Evolutionary conservation across 257 asterid species (phyloP).

Genomic region (Solanum pinnatisectum): DNA sequence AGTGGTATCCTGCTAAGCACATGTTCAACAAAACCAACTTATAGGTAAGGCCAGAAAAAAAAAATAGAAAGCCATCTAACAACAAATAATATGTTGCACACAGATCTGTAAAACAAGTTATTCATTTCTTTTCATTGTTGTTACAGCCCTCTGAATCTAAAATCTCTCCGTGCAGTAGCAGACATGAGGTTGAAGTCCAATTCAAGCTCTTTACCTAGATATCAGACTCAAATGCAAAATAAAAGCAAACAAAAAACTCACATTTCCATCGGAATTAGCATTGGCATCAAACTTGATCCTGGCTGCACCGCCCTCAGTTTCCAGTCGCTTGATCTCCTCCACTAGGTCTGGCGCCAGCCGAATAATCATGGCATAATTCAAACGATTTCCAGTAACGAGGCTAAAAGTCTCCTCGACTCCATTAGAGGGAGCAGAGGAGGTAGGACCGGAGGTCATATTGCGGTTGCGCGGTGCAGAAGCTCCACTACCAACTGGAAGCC

Average conservation of each 20-base stretch:
- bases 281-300: slow-evolving; percentile 79
- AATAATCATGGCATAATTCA: slow-evolving; percentile 84
- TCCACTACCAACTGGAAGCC: slow-evolving; percentile 45
- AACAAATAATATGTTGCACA: neutral
- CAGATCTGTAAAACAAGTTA: neutral
- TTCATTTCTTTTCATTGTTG: neutral
- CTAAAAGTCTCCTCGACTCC: slow-evolving; percentile 64
- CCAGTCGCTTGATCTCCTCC: slow-evolving; percentile 98
- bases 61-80: neutral
- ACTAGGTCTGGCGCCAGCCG: slow-evolving; percentile 83
- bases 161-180: neutral
- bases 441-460: slow-evolving; percentile 20
- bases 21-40: neutral
- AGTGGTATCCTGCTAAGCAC: neutral
- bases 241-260: slow-evolving; percentile 24
- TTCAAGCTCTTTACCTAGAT: neutral
- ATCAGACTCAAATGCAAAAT: neutral
- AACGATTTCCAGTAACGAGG: slow-evolving; percentile 67
- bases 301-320: slow-evolving; percentile 60
- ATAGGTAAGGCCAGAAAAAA: neutral
- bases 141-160: neutral
- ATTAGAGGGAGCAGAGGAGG: slow-evolving; percentile 22
- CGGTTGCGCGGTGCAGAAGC: slow-evolving; percentile 39
- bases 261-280: slow-evolving; percentile 70
- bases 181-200: neutral